Percentiles rank a stretch among this genome's conserved stretches.
Conservation (phyloP, 2,329 filamentous ascomycete species). For the Curvularia hawaiiensis region DNA sequence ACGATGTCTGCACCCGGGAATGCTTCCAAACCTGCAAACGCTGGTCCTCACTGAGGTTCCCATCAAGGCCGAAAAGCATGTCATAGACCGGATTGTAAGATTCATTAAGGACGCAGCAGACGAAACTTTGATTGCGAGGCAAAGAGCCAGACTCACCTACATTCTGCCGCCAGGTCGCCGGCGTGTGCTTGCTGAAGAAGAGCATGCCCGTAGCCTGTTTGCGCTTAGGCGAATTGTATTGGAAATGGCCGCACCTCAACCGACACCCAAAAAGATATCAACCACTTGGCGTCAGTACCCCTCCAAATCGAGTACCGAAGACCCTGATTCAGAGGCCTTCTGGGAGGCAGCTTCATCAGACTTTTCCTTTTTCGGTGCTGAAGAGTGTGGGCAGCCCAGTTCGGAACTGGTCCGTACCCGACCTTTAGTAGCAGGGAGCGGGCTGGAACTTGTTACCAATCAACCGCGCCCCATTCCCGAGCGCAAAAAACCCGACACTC, state of each 20-base stretch:
- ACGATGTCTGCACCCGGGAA: slow-evolving; percentile 57
- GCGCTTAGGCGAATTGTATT: slow-evolving; percentile 61
- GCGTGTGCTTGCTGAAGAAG: slow-evolving; percentile 54
- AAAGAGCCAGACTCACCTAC: slow-evolving; percentile 62
- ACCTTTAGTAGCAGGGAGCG: slow-evolving; percentile 54
- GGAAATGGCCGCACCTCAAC: slow-evolving; percentile 49
- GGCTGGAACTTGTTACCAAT: slow-evolving; percentile 42
- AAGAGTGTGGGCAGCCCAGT: slow-evolving; percentile 59
- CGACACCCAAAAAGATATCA: slow-evolving; percentile 42
- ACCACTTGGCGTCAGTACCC: slow-evolving; percentile 53
- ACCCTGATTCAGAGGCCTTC: slow-evolving; percentile 63
- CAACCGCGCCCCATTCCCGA: slow-evolving; percentile 16
- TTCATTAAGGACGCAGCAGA: slow-evolving; percentile 64
- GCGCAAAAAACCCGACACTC: slow-evolving; percentile 5
- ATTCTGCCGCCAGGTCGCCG: slow-evolving; percentile 62
- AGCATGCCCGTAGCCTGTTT: slow-evolving; percentile 59
- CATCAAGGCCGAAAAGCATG: slow-evolving; percentile 48
- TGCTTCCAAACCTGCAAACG: slow-evolving; percentile 60
- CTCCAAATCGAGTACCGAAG: slow-evolving; percentile 62
- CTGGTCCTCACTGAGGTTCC: slow-evolving; percentile 64
- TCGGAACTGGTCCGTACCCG: slow-evolving; percentile 52
- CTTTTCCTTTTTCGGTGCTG: slow-evolving; percentile 66
- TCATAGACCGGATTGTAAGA: slow-evolving; percentile 51
- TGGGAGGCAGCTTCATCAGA: slow-evolving; percentile 65
- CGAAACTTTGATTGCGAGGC: slow-evolving; percentile 58